These are phyloP conservation scores for Yamadazyma takamatsuzukensis DNA, from an alignment of 805 yeast genomes.

Conservation along the genomic window DNA sequence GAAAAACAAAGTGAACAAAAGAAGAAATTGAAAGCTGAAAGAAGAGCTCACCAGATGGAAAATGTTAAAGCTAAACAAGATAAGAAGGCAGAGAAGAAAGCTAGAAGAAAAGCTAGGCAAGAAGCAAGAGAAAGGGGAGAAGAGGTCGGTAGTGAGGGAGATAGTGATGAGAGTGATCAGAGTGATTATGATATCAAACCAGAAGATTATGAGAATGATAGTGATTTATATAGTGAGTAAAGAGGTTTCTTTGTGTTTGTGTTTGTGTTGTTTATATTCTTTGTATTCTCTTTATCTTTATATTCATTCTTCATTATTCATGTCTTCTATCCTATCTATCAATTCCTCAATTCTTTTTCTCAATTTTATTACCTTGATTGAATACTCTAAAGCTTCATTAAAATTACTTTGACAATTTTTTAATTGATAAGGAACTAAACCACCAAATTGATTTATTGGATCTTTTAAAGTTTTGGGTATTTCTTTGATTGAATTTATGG, in stretches of 20 bases:
- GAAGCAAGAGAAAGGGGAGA: constrained; percentile 22
- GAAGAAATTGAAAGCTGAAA: constrained; percentile 59
- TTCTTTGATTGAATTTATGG: no score
- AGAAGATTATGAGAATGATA: constrained; percentile 48
- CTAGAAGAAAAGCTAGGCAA: constrained; percentile 58
- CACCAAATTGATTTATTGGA: constrained; percentile 47
- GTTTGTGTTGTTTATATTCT: constrained; percentile 17
- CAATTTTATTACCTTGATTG: constrained; percentile 20
- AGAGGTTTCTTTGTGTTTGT: constrained; percentile 6
- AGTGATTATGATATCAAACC: constrained; percentile 30
- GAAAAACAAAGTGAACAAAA: constrained; percentile 66
- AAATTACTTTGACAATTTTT: constrained; percentile 19
- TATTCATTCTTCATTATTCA: constrained; percentile 9
- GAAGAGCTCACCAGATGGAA: constrained; percentile 75
- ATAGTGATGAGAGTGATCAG: constrained; percentile 19
- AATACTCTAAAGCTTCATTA: constrained; percentile 22
- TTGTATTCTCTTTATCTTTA: constrained; percentile 15
- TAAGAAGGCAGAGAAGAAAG: constrained; percentile 67
- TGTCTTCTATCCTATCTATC: constrained; percentile 12
- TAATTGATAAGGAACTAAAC: constrained; percentile 27
- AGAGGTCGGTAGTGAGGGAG: constrained; percentile 21
- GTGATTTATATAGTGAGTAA: constrained; percentile 42
- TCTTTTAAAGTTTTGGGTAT: constrained; percentile 20
- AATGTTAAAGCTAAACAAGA: constrained; percentile 74
- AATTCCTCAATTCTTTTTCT: constrained; percentile 17